Conservation (phyloP, 352 stramenopile species). For the Globisporangium sylvaticum region DNA sequence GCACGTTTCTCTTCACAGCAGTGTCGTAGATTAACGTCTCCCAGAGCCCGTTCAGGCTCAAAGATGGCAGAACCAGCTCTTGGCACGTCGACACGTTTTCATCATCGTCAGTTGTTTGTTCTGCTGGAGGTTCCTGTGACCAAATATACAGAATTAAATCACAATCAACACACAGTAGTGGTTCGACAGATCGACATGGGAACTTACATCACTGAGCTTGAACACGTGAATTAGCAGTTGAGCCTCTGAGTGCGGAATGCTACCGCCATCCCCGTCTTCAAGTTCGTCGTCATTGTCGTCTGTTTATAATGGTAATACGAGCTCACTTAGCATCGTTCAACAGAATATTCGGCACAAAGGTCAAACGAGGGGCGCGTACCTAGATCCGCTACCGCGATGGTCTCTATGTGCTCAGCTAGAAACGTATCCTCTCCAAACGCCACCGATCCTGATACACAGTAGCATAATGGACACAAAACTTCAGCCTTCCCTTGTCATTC, state of each 20-base stretch:
- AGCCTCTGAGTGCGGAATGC: constrained; percentile 22
- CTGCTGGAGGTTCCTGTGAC: constrained; percentile 48
- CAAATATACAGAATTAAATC: neutral
- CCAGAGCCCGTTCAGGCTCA: constrained; percentile 69
- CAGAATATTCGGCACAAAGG: neutral
- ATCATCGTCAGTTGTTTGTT: constrained; percentile 78
- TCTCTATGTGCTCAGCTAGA: constrained; percentile 32
- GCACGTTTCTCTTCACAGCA: constrained; percentile 70
- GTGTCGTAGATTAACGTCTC: constrained; percentile 85
- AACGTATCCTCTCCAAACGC: constrained; percentile 19
- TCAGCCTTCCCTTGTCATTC: neutral
- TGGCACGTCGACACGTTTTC: constrained; percentile 80
- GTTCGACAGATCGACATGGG: too few species aligned
- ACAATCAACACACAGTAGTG: neutral
- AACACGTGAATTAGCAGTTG: constrained; percentile 66
- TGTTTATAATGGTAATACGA: constrained; percentile 9
- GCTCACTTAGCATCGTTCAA: neutral
- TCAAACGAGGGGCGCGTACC: constrained; percentile 5
- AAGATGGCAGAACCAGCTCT: constrained; percentile 65
- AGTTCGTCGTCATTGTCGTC: constrained; percentile 14
- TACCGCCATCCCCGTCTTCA: neutral
- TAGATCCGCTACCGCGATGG: constrained; percentile 43
- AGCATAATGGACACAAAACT: neutral
- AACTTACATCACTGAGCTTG: constrained; percentile 57
- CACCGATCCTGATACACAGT: constrained; percentile 24